Base-by-base conservation (phyloP, 805 yeast species). In the Candida orba region DNA sequence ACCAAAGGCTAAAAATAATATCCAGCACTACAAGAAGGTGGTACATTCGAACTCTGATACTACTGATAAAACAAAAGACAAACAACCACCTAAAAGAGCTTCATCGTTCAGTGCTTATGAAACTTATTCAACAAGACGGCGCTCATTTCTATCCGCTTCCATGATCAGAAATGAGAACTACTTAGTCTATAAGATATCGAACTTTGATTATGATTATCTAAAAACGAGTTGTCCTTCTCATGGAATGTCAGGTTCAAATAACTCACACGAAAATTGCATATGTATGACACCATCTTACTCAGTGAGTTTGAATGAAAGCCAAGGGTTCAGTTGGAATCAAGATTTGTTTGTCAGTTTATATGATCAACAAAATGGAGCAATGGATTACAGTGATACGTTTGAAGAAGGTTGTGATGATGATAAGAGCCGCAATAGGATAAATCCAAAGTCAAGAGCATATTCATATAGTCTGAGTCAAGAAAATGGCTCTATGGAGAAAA, bases 311-410 rank as follows among this genome's bases (percentile, higher is more conserved):
- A 69, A 68, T 22, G 84, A 81, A 53, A 73, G 82, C 29, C 90
- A 84, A 56, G 93, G 93, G 3, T 84, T 83, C 53, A 62, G 75
- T 3, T 84, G 87, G 76, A 83, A 84, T 57, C 90, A 83, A 55
- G 90, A 83, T 53, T 62, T 82, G 37, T 84, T 82, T 68, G 90
- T 88, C 3, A 69, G 81, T 2, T 79, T 81, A 25, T 79, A 78
- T 57, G 85, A 81, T 54, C 90, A 83, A 45, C 64, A 61, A 37
- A 60, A 69, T 38, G 71, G 71, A 15, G 61, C 66, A 1, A 52
- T 66, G 4, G 67, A 60, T 44, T 69, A 60, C 44, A 64, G 60
- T 4, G 54, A 54, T 33, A 60, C 57, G 12, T 60, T 58, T 37
- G 49, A 36, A 13, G 40, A 30, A 15, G 44, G 37, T 15, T 41